Base-by-base conservation (phyloP, 805 yeast genomes). In the Blastobotrys peoriensis region DNA sequence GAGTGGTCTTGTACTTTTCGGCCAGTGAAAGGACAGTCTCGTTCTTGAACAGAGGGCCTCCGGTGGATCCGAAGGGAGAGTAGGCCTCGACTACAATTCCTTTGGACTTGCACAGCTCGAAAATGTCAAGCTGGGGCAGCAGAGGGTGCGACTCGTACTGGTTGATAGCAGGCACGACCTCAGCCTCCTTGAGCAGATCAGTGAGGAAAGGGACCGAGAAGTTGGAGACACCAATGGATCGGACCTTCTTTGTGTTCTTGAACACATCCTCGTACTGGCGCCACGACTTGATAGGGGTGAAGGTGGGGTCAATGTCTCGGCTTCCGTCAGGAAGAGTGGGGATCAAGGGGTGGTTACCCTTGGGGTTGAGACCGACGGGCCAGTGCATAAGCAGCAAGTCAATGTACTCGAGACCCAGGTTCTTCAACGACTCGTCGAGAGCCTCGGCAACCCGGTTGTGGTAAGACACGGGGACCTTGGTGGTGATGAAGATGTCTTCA, bases 351-450 rank as follows among this genome's bases (percentile, higher is more conserved):
- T 66, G 68, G 30, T 58, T 65, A 19, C 63, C 66, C 55, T 65
- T 70, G 36, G 70, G 63, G 50, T 60, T 73, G 47, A 75, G 61
- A 9, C 82, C 68, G 35, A 75, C 74, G 4, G 95, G 95, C 94
- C 94, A 86, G 65, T 86, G 95, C 61, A 86, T 73, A 58, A 86
- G 71, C 60, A 80, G 79, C 47, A 86, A 67, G 60, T 86, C 95
- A 43, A 86, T 82, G 57, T 86, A 86, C 41, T 82, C 91, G 53
- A 84, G 58, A 0, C 79, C 80, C 49, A 86, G 69, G 57, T 80
- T 77, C 53, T 71, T 55, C 56, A 86, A 69, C 4, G 89, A 81
- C 40, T 64, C 67, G 8, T 77, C 72, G 34, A 85, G 63, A 8
- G 83, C 83, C 17, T 59, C 66, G 28, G 58, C 74, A 9, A 80